Evolutionary conservation across 2,329 filamentous ascomycete genomes (phyloP), one percentile per base, ranked within the genome.

Genomic region (Epichloe baconii): DNA sequence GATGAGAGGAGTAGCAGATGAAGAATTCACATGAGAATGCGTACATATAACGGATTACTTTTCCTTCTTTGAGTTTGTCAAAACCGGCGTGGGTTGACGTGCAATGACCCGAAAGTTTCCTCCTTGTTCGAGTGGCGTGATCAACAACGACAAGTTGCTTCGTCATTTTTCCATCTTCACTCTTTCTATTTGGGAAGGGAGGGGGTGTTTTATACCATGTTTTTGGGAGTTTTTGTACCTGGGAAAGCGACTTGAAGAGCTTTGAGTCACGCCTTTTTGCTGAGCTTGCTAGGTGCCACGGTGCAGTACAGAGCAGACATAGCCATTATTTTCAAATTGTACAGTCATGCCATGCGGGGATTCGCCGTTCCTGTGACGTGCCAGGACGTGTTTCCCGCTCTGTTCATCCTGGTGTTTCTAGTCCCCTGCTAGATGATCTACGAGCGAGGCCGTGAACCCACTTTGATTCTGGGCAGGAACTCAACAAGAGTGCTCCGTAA

Each of bases 131-230:
- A 35, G 26, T 42, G n/a, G 5, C 23, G n/a, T 3, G 14, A 2
- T 26, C 23, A 14, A 31, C 15, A 51, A 23, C n/a, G 40, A 42
- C 40, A 42, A 43, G 41, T 14, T 19, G 41, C 15, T 44, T 15
- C 14, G 31, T 35, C 31, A 3, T 49, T 45, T 40, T 17, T n/a
- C 26, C 42, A 46, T 55, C 17, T 52, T 57, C 44, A 23, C 49
- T 49, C 55, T 54, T 45, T 47, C 42, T 52, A 53, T 51, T 49
- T 48, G 44, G 54, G 54, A 52, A 8, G n/a, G 26, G 1, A 8
- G 17, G 17, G 44, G 44, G 23, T 6, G 23, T 7, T 48, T 34
- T 56, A 55, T 58, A 58, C 55, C 54, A 58, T 48, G n/a, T 45
- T 41, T 41, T 35, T 34, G 19, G 56, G 55, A 53, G 55, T 56